Conservation (phyloP, 2,329 filamentous ascomycete species). For the Zymoseptoria crescenta region DNA sequence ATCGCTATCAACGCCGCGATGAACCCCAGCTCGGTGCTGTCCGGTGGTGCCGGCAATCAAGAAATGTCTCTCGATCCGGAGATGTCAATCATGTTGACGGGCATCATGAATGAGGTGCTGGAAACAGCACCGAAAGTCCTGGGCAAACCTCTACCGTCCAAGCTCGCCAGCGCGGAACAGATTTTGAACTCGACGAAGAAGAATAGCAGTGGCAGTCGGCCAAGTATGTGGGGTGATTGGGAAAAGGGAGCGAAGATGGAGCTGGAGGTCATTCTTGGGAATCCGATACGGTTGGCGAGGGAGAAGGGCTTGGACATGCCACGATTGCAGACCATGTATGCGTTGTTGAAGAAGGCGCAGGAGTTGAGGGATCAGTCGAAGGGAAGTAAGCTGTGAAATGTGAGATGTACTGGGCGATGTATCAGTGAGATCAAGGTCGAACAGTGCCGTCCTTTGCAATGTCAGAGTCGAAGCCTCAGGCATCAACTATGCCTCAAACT, state of each 20-base stretch:
- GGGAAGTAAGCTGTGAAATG: conserved; percentile 19
- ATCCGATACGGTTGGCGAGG: conserved; percentile 59
- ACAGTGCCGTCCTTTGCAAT: too few species aligned
- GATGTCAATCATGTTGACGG: conserved; percentile 53
- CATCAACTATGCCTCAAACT: background rate
- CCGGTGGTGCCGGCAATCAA: conserved; percentile 56
- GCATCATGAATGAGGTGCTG: conserved; percentile 64
- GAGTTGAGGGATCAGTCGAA: conserved; percentile 39
- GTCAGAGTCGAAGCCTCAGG: background rate
- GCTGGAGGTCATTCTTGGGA: conserved; percentile 64
- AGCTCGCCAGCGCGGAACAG: conserved; percentile 55
- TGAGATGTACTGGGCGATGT: too few species aligned
- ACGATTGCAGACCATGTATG: conserved; percentile 59
- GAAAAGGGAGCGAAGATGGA: conserved; percentile 59
- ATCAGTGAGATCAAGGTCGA: too few species aligned
- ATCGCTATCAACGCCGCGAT: conserved; percentile 69
- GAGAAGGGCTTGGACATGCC: conserved; percentile 58
- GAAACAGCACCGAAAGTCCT: conserved; percentile 56
- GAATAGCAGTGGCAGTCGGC: conserved; percentile 54
- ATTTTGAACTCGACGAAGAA: conserved; percentile 56
- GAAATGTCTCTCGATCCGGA: conserved; percentile 59
- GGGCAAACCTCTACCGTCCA: conserved; percentile 51
- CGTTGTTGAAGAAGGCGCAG: conserved; percentile 56
- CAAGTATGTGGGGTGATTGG: conserved; percentile 63
- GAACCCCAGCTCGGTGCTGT: conserved; percentile 64